phyloP scores from a whole-genome alignment of 176 grass and related monocot genomes.

The Luzula sylvatica region DNA sequence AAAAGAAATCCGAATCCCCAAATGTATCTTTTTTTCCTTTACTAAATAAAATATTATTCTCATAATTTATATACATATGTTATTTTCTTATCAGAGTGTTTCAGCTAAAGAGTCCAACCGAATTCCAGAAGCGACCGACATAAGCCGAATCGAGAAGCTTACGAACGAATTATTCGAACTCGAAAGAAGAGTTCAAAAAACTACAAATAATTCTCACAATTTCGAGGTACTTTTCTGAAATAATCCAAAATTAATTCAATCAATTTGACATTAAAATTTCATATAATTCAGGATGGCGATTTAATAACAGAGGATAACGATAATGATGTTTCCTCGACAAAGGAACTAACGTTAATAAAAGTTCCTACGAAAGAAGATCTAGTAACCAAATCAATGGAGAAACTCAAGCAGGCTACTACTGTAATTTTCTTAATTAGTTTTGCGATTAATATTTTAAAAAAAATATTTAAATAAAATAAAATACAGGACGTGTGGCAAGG shows the following conservation, averaged over 20 bases:
- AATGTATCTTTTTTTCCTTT: conserved; percentile 51
- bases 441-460: conserved; percentile 7
- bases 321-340: conserved; percentile 15
- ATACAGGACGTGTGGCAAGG: conserved; percentile 87
- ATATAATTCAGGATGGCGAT: conserved; percentile 33
- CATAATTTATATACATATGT: background rate
- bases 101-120: conserved; percentile 35
- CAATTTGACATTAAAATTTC: too few species aligned
- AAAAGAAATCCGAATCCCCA: conserved; percentile 33
- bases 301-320: conserved; percentile 24
- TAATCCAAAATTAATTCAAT: background rate
- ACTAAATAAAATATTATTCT: too few species aligned
- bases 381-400: conserved; percentile 82
- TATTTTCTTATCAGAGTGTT: conserved; percentile 31
- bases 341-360: conserved; percentile 15
- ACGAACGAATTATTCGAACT: conserved; percentile 72
- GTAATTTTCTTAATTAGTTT: conserved; percentile 34
- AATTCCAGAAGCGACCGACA: conserved; percentile 45
- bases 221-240: conserved; percentile 50
- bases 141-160: conserved; percentile 67
- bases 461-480: background rate
- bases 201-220: conserved; percentile 42
- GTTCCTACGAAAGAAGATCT: conserved; percentile 60
- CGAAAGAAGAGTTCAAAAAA: conserved; percentile 89
- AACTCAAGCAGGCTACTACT: conserved; percentile 81